Evolutionary conservation across 78 protist species (phyloP), one percentile per base, ranked within the genome.

Genomic region (Dictyostelium intermedium): DNA sequence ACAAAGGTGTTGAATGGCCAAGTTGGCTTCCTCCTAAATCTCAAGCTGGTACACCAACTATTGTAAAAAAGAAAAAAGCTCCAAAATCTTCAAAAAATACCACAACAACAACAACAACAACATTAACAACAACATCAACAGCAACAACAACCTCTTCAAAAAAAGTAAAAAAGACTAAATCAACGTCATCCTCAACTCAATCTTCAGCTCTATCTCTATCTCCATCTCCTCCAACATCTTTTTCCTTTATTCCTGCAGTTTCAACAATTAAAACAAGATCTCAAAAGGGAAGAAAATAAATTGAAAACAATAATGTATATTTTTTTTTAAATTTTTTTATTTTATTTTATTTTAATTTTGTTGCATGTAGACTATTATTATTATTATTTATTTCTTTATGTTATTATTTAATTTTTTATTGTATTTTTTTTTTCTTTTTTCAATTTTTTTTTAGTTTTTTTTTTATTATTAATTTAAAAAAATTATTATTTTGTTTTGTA

Each of bases 1-100:
- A 84, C 32, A 84, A 72, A 70, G 30, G 35, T 34, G 91, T 66
- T 2, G 91, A 84, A 14, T 84, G 82, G 81, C 91, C 91, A 32
- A 37, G 47, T 20, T 84, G 91, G 91, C 53, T 87, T 35, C 86
- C 86, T 11, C 84, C 84, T 16, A 41, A 47, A 47, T 56, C 66
- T 56, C 66, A 56, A 56, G 66, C 66, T 5, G 66, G 66, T 2
- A 56, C 27, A 20, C 84, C 84, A 47, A 20, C 61, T 1, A 32
- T 30, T 37, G 69, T 30, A 30, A 50, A n/a, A 3, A 80, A 80
- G 23, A 80, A 45, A 30, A 80, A 47, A 34, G 20, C 25, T 4
- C 1, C 77, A 69, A 76, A 34, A 18, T 10, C 47, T 20, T 32
- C n/a, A 27, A 74, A 74, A 74, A 14, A 16, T 30, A 60, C 70